Base-by-base conservation (phyloP, 2,329 filamentous ascomycete species). In the Didymella glomerata region DNA sequence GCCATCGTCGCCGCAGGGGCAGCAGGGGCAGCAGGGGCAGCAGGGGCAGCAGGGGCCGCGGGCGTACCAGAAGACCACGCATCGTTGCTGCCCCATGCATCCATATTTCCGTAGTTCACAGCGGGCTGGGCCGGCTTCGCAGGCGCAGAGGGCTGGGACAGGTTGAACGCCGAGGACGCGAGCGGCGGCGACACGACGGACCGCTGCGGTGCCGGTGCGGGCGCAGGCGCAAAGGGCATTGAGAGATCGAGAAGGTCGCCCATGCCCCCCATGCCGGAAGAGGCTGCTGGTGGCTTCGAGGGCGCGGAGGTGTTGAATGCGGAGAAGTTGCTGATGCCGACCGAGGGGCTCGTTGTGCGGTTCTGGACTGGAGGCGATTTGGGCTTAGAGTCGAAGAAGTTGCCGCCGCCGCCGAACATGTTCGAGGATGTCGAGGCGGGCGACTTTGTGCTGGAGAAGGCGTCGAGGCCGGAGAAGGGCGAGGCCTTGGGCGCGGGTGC, bases 51-150 rank as follows among this genome's bases (percentile, higher is more conserved):
- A 8, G 77, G 70, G 14, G 84, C 81, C 10, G 85, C 83, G 8
- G 88, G n/a, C n/a, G n/a, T n/a, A n/a, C n/a, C 8, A 8, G 4
- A 4, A 59, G 84, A 85, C 95, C 95, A 99, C 3, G 91, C 93
- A 76, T 94, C 92, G 58, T 85, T 86, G 11, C 82, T 85, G 45
- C 92, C 93, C 92, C 93, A 97, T 0, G 93, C 89, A 71, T 96
- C 92, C 57, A 90, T 82, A 63, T 80, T 81, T 22, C 79, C 80
- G 50, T 80, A 78, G 51, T 69, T 74, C 1, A 77, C 72, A 4
- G 74, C 71, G 46, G 72, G 67, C 3, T 75, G 74, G 50, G 59
- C 66, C 4, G 77, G 64, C 41, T 68, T 67, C 16, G 72, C 60
- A 16, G 75, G 63, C 4, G 57, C 53, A 1, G 76, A 27, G 8